Evolutionary conservation across 2,329 filamentous ascomycete genomes (phyloP), one percentile per base, ranked within the genome.

Genomic region (Phialocephala subalpina): DNA sequence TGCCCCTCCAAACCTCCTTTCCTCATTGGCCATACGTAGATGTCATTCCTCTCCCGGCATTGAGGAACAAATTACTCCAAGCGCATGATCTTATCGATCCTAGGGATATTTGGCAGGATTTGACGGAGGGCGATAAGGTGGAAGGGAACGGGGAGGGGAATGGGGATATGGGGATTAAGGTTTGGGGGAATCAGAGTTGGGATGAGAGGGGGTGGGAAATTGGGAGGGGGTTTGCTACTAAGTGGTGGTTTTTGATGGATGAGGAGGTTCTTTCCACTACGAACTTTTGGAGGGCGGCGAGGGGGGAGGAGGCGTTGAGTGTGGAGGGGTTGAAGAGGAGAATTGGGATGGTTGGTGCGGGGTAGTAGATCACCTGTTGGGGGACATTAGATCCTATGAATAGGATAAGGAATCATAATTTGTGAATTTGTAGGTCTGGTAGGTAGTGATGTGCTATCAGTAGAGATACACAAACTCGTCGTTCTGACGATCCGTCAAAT

Each of bases 391-490:
- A 16, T 16, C 7, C 7, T 7, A 38, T 7, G 14, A 38, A 14
- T 14, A n/a, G 8, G 3, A 20, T 20, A 3, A n/a, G 5, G 3
- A 52, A 18, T 29, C 47, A 27, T 29, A 22, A 52, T 4, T 47
- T 20, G 16, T 8, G 4, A 22, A 22, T n/a, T n/a, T n/a, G n/a
- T n/a, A n/a, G n/a, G n/a, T n/a, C n/a, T n/a, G n/a, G n/a, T n/a
- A n/a, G n/a, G n/a, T n/a, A n/a, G n/a, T 7, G 3, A 29, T 8
- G 8, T 7, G 25, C 25, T 33, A 53, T 53, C 49, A 87, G 71
- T 88, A 88, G 56, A 88, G 82, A 76, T 87, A 90, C 18, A 90
- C 82, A 77, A 91, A 91, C 72, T 91, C 88, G 64, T 92, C 87
- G 70, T 91, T 92, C 78, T 88, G 79, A 22, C 84, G 77, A 75